Conservation (phyloP, 225 moss, liverwort and hornwort species). For the Bryoerythrophyllum caledonicum region DNA sequence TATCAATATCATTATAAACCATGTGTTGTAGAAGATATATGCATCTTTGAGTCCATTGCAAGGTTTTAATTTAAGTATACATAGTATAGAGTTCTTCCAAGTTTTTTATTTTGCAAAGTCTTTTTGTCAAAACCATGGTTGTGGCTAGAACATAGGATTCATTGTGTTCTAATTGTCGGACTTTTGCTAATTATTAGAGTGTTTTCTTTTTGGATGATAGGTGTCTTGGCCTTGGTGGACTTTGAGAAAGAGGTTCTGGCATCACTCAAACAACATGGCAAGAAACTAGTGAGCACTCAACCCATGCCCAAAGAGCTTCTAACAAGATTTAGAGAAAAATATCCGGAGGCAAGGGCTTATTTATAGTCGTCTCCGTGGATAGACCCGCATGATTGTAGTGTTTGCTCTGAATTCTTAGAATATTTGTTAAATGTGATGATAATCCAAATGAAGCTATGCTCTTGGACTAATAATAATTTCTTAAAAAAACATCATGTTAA, state of each 20-base stretch:
- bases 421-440: not conserved
- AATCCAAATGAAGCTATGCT: not conserved
- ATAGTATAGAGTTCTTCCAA: not conserved
- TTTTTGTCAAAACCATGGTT: not conserved
- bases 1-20: not conserved
- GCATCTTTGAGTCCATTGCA: not conserved
- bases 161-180: not conserved
- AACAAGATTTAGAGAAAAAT: conserved; percentile 65
- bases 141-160: not conserved
- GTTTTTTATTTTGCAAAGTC: not conserved
- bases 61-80: not conserved
- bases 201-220: conserved; percentile 11
- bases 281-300: conserved; percentile 39
- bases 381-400: not conserved
- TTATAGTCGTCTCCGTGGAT: conserved; percentile 10
- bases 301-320: conserved; percentile 57
- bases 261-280: conserved; percentile 53
- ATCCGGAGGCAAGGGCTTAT: conserved; percentile 53
- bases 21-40: not conserved
- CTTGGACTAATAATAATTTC: not conserved
- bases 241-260: conserved; percentile 60
- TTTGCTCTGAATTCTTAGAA: too few relatives aligned
- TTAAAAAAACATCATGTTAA: not conserved
- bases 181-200: not conserved
- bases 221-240: conserved; percentile 62